These are phyloP conservation scores for Solidago caesia DNA, from an alignment of 129 eudicot species.

Conservation along the genomic window DNA sequence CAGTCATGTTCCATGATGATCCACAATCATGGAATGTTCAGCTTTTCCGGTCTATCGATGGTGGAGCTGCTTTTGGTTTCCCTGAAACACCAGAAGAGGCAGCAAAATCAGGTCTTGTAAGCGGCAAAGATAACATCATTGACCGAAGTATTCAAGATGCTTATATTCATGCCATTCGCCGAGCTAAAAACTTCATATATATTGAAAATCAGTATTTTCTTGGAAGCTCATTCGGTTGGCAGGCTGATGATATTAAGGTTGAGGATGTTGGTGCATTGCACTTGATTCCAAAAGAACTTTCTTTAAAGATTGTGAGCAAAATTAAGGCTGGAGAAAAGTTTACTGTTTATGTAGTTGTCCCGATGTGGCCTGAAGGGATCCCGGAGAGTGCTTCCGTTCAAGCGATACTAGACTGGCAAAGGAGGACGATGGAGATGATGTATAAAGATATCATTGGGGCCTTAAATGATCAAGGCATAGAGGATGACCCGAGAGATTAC, in stretches of 20 bases:
- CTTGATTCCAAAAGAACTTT: constrained; percentile 73
- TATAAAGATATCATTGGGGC: constrained; percentile 66
- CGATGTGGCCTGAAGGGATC: constrained; percentile 95
- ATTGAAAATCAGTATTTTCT: constrained; percentile 87
- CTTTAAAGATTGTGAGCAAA: constrained; percentile 71
- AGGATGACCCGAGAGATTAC: constrained; percentile 71
- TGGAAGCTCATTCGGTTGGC: constrained; percentile 72
- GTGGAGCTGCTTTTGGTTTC: constrained; percentile 87
- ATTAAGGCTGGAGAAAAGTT: constrained; percentile 82
- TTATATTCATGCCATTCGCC: constrained; percentile 75
- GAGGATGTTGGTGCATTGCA: constrained; percentile 72
- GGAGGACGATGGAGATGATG: constrained; percentile 91
- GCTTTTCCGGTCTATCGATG: constrained; percentile 44
- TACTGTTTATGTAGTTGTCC: constrained; percentile 71
- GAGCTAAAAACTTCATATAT: constrained; percentile 72
- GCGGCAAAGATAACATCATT: constrained; percentile 78
- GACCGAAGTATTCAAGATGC: constrained; percentile 89
- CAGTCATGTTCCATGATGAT: constrained; percentile 61
- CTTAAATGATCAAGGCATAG: constrained; percentile 48
- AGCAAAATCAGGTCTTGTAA: constrained; percentile 68
- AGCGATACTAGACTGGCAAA: constrained; percentile 87
- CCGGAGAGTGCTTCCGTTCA: constrained; percentile 89
- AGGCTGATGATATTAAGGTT: constrained; percentile 50
- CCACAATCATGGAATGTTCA: constrained; percentile 62
- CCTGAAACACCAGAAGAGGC: constrained; percentile 72